phyloP scores from a whole-genome alignment of 371 early-diverging fungal genomes.

The Encephalitozoon cuniculi region DNA sequence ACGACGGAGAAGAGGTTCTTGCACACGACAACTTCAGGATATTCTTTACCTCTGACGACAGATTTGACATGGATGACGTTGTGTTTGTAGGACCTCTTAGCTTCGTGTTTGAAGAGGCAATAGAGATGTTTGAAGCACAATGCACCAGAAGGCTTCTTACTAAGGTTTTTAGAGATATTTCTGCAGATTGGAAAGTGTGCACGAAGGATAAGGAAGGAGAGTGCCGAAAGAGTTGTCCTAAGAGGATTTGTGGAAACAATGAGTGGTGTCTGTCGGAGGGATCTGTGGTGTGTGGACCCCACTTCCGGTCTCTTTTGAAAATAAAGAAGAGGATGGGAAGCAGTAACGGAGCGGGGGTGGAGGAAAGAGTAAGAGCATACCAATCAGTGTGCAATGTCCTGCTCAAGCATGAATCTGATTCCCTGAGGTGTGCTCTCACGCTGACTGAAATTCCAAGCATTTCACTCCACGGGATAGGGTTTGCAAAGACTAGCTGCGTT shows the following conservation, averaged over 20 bases:
- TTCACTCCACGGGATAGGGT: neutral
- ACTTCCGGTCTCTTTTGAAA: neutral
- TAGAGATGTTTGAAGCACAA: neutral
- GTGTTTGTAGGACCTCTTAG: constrained; percentile 40
- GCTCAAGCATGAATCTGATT: constrained; percentile 32
- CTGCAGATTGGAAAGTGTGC: neutral
- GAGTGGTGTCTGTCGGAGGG: constrained; percentile 6
- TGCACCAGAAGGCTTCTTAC: neutral
- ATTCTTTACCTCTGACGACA: constrained; percentile 31
- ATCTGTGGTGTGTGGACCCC: constrained; percentile 2
- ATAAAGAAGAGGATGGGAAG: neutral
- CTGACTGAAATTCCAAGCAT: neutral
- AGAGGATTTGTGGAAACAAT: neutral
- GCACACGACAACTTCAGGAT: constrained; percentile 33
- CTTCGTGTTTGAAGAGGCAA: neutral
- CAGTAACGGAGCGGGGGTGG: neutral
- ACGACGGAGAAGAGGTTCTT: constrained; percentile 6
- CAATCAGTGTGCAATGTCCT: constrained; percentile 18
- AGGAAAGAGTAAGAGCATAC: constrained; percentile 7
- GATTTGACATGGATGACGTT: constrained; percentile 7
- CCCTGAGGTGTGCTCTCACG: neutral
- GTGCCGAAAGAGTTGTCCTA: neutral
- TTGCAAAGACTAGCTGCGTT: constrained; percentile 31
- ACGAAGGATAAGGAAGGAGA: neutral
- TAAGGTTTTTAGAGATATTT: neutral